A percentile compares a stretch with the other conserved stretches of the same genome.
phyloP scores from a whole-genome alignment of 176 grass and related monocot genomes.

The Stipa capillata region DNA sequence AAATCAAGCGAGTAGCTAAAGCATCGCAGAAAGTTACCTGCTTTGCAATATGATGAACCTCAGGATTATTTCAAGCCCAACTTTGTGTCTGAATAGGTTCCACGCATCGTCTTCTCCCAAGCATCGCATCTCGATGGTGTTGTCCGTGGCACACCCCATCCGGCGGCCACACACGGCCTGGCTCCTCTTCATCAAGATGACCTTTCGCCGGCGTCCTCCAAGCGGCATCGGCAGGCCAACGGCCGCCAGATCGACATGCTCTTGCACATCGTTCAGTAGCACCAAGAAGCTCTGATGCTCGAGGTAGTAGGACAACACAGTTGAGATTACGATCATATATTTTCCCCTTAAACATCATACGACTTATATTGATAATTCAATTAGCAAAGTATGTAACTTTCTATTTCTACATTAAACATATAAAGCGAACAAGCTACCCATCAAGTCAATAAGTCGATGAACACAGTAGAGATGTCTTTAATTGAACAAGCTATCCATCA shows the following conservation, averaged over 20 bases:
- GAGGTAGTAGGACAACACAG: too few species aligned
- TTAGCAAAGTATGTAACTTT: too few species aligned
- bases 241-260: neutral
- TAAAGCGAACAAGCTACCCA: too few species aligned
- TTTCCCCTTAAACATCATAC: too few species aligned
- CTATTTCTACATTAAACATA: too few species aligned
- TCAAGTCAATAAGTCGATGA: too few species aligned
- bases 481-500: too few species aligned
- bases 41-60: neutral
- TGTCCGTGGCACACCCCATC: neutral
- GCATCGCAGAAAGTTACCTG: neutral
- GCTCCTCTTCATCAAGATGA: neutral
- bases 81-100: neutral
- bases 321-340: too few species aligned
- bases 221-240: neutral
- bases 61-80: neutral
- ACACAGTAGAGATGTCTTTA: too few species aligned
- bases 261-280: neutral
- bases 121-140: neutral
- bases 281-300: neutral
- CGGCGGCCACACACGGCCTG: neutral
- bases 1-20: neutral
- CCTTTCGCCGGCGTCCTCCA: neutral
- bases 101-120: neutral
- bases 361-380: too few species aligned